These are phyloP conservation scores for Suhomyces xylopsoci DNA, from an alignment of 805 yeast genomes.

Conservation along the genomic window DNA sequence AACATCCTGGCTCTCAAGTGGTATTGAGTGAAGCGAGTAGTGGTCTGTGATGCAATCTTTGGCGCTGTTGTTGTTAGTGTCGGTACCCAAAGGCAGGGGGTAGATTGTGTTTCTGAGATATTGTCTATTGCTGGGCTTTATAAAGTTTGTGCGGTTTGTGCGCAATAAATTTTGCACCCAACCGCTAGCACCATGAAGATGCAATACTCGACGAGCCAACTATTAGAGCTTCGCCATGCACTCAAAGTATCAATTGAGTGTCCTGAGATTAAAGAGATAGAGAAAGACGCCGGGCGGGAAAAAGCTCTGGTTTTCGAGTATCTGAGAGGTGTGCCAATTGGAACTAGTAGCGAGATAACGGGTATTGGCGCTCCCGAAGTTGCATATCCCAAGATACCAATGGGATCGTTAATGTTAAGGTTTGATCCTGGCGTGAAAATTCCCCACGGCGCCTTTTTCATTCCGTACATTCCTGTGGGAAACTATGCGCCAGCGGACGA, in stretches of 20 bases:
- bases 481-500: background rate
- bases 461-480: constrained; percentile 9
- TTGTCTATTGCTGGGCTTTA: background rate
- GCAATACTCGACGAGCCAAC: background rate
- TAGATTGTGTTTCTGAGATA: background rate
- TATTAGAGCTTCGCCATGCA: background rate
- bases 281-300: background rate
- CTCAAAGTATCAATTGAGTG: background rate
- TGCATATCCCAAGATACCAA: constrained; percentile 2
- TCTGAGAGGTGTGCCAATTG: background rate
- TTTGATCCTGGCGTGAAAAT: constrained; percentile 24
- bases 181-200: background rate
- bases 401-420: constrained; percentile 16
- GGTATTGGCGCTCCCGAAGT: background rate
- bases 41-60: too few relatives aligned
- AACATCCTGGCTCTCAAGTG: background rate
- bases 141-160: background rate
- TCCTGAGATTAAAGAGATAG: background rate
- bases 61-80: background rate
- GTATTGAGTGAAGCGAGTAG: background rate
- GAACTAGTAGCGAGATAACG: background rate
- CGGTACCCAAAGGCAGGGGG: background rate
- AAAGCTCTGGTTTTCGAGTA: background rate
- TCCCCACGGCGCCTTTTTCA: constrained; percentile 29
- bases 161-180: constrained; percentile 6